These are phyloP conservation scores for Davidsoniella virescens DNA, from an alignment of 2,329 filamentous ascomycete species.

Conservation along the genomic window DNA sequence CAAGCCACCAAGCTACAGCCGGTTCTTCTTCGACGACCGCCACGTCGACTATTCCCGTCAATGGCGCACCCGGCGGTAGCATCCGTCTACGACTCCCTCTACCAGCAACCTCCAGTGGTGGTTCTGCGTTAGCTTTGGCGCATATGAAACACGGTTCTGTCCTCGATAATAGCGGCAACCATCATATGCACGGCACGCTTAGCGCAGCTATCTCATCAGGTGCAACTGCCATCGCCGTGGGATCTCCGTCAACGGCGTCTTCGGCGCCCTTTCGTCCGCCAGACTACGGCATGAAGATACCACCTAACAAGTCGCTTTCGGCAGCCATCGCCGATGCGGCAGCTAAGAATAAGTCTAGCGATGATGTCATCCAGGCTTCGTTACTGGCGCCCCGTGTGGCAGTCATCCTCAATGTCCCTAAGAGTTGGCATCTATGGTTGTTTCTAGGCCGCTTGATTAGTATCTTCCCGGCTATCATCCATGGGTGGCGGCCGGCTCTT, in stretches of 20 bases:
- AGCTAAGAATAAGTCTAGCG: constrained; percentile 1
- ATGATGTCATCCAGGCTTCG: constrained; percentile 17
- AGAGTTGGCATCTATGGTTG: constrained; percentile 56
- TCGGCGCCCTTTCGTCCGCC: neutral
- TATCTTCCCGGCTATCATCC: constrained; percentile 53
- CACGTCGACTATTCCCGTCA: neutral
- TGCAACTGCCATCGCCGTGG: neutral
- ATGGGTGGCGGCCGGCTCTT: constrained; percentile 52
- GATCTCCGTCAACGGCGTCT: neutral
- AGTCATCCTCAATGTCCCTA: constrained; percentile 58
- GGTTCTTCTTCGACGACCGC: neutral
- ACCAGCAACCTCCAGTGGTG: neutral
- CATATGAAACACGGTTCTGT: neutral
- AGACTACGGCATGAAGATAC: constrained; percentile 8
- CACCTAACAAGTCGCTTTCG: constrained; percentile 10
- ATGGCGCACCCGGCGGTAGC: neutral
- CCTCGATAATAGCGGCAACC: neutral
- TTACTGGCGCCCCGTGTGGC: constrained; percentile 62
- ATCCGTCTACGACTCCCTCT: neutral
- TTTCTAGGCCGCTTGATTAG: constrained; percentile 58
- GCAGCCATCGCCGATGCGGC: constrained; percentile 9
- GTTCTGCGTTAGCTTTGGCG: neutral
- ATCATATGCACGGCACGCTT: constrained; percentile 1
- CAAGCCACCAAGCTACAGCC: neutral
- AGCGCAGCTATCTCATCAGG: neutral